Conservation (phyloP, 192 early-diverging fungal genomes). For the Podila epicladia region DNA sequence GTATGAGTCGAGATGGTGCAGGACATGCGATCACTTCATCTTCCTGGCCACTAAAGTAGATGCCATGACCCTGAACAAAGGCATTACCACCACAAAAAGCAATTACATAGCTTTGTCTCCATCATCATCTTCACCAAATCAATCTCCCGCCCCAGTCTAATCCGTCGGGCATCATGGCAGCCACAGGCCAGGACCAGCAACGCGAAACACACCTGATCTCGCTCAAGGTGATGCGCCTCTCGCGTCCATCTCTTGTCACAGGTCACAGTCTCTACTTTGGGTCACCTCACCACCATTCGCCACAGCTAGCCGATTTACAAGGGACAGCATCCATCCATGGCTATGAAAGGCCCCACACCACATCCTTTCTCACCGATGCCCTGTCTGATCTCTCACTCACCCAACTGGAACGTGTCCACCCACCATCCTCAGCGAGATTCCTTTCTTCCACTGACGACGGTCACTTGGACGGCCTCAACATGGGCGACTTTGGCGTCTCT, state of each 20-base stretch:
- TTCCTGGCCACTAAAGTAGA: no score
- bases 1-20: no score
- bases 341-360: slow-evolving; percentile 50
- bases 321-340: neutral
- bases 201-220: slow-evolving; percentile 75
- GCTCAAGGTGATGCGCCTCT: slow-evolving; percentile 93
- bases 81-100: no score
- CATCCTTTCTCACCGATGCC: slow-evolving; percentile 52
- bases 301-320: slow-evolving; percentile 21
- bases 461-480: slow-evolving; percentile 34
- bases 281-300: slow-evolving; percentile 17
- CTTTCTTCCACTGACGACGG: neutral
- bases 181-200: slow-evolving; percentile 38
- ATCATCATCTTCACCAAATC: neutral
- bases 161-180: slow-evolving; percentile 22
- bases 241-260: slow-evolving; percentile 73
- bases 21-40: no score
- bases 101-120: no score
- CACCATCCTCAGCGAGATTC: slow-evolving; percentile 13
- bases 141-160: neutral
- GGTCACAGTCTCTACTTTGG: slow-evolving; percentile 58
- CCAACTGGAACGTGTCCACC: slow-evolving; percentile 48
- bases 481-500: slow-evolving; percentile 69
- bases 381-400: slow-evolving; percentile 47
- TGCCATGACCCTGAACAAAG: no score